Percentiles rank a stretch among this genome's conserved stretches.
phyloP scores from a whole-genome alignment of 2,329 filamentous ascomycete genomes.

The Fusarium coicis region DNA sequence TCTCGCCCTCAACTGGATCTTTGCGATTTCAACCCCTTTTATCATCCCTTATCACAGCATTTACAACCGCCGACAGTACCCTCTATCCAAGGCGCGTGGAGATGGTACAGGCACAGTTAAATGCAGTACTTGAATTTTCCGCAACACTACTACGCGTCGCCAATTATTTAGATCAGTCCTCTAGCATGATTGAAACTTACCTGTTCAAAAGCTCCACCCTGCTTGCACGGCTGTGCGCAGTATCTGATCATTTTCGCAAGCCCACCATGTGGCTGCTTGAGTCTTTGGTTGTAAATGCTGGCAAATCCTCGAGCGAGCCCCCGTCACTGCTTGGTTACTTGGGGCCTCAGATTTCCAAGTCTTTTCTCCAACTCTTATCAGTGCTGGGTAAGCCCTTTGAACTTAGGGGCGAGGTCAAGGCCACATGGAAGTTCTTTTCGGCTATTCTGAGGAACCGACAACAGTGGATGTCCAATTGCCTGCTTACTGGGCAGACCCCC shows the following conservation, averaged over 20 bases:
- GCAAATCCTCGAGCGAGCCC: conserved; percentile 75
- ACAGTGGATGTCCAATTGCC: conserved; percentile 94
- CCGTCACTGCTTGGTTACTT: conserved; percentile 95
- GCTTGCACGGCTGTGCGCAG: conserved; percentile 79
- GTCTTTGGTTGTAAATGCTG: conserved; percentile 76
- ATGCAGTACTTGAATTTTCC: conserved; percentile 72
- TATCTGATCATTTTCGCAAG: conserved; percentile 72
- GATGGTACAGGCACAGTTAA: conserved; percentile 71
- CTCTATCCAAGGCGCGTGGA: conserved; percentile 66
- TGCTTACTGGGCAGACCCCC: conserved; percentile 88
- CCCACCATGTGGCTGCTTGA: conserved; percentile 77
- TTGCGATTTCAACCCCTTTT: conserved; percentile 82
- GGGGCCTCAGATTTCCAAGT: conserved; percentile 82
- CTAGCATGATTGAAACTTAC: conserved; percentile 77
- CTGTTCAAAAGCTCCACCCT: conserved; percentile 84
- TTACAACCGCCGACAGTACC: conserved; percentile 66
- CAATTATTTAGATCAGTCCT: conserved; percentile 69
- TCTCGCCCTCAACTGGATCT: conserved; percentile 75
- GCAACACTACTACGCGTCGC: conserved; percentile 77
- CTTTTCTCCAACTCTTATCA: conserved; percentile 83
- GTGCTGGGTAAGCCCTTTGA: conserved; percentile 80
- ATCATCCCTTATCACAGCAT: conserved; percentile 67
- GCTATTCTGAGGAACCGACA: conserved; percentile 89
- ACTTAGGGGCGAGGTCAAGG: conserved; percentile 70
- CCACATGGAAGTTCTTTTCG: conserved; percentile 87